Conservation (phyloP, 345 rosid species). For the Eutrema japonicum region DNA sequence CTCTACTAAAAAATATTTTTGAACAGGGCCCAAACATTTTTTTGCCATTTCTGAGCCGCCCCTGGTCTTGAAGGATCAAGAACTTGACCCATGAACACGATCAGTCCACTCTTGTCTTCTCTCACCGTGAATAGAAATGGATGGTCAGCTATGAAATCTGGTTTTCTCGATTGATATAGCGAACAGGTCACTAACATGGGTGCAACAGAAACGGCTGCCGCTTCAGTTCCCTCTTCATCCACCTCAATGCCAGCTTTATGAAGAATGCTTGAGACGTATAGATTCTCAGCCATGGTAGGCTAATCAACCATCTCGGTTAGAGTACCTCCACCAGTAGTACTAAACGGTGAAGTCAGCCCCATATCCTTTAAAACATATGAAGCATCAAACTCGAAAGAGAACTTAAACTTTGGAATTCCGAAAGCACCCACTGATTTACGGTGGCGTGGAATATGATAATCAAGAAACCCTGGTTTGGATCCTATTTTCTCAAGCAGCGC, state of each 20-base stretch:
- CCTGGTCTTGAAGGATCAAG: constrained; percentile 28
- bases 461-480: constrained; percentile 52
- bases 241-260: constrained; percentile 65
- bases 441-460: constrained; percentile 47
- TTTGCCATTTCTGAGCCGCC: too few species aligned
- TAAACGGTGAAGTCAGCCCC: constrained; percentile 61
- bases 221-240: constrained; percentile 73
- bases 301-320: constrained; percentile 62
- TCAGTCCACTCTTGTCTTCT: constrained; percentile 58
- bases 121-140: constrained; percentile 63
- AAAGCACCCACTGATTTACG: constrained; percentile 45
- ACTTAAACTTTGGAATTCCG: constrained; percentile 59
- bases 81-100: constrained; percentile 60
- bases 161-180: not conserved
- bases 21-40: too few species aligned
- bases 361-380: constrained; percentile 49
- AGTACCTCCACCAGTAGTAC: constrained; percentile 46
- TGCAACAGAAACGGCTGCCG: constrained; percentile 55
- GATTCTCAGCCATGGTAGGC: constrained; percentile 29
- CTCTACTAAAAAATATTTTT: too few species aligned
- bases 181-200: not conserved
- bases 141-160: constrained; percentile 66
- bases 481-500: constrained; percentile 51
- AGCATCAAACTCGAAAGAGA: constrained; percentile 56
- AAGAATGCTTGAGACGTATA: constrained; percentile 52